Percentiles rank a stretch among this genome's conserved stretches.
phyloP scores from a whole-genome alignment of 2,329 filamentous ascomycete genomes.

The Sarocladium kiliense region DNA sequence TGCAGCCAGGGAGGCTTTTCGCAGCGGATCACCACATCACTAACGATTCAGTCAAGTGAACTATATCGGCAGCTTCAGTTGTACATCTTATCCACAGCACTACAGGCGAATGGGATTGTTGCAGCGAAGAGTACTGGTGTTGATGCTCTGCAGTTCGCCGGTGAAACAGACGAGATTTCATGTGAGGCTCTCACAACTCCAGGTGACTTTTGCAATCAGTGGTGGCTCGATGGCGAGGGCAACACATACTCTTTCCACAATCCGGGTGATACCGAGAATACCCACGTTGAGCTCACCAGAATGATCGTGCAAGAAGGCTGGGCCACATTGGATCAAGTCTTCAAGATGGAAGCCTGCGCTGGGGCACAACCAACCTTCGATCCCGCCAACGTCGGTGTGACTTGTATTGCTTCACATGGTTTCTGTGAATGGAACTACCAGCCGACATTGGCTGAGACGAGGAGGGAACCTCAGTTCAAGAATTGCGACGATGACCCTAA shows the following conservation, averaged over 20 bases:
- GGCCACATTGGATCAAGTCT: conserved; percentile 19
- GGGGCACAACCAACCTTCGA: conserved; percentile 18
- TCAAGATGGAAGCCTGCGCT: conserved; percentile 19
- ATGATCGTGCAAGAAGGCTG: conserved; percentile 18
- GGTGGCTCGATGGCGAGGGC: conserved; percentile 17
- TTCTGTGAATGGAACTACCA: conserved; percentile 19
- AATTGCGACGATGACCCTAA: conserved; percentile 17
- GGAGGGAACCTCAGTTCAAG: conserved; percentile 15
- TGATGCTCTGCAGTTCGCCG: conserved; percentile 16
- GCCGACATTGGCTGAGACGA: conserved; percentile 10
- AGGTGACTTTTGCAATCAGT: conserved; percentile 16
- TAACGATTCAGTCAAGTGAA: conserved; percentile 18
- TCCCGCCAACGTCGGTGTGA: conserved; percentile 14
- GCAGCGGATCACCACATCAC: conserved; percentile 18
- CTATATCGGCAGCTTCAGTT: conserved; percentile 18
- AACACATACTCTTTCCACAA: conserved; percentile 21
- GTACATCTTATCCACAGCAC: conserved; percentile 16
- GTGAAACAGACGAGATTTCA: conserved; percentile 1
- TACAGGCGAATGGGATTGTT: conserved; percentile 19
- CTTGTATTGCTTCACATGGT: conserved; percentile 18
- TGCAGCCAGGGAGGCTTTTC: conserved; percentile 18
- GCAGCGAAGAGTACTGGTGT: conserved; percentile 16
- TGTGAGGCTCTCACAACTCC: not conserved
- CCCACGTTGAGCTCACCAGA: conserved; percentile 16
- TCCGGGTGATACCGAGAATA: conserved; percentile 17